Percentiles rank a stretch among this genome's conserved stretches.
Evolutionary conservation across 2,329 filamentous ascomycete species (phyloP).

Genomic region (Ophiostoma ulmi): DNA sequence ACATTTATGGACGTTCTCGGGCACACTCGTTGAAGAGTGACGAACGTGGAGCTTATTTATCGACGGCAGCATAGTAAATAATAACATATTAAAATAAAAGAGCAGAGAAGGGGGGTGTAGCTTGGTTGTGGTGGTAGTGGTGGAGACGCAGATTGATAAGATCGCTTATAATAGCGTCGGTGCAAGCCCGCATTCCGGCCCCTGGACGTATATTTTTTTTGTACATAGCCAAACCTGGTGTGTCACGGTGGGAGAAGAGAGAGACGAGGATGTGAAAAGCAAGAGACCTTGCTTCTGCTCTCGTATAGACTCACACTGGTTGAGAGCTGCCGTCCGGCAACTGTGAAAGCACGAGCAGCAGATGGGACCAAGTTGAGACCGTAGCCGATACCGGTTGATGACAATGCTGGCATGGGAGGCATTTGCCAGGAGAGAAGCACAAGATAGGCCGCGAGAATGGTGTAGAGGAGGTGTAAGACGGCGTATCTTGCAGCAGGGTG

Average conservation of each 20-base stretch:
- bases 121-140: not conserved
- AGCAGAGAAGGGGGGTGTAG: not conserved
- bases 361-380: not conserved
- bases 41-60: slow-evolving; percentile 2
- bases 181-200: not conserved
- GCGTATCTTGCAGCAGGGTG: not conserved
- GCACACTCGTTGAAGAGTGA: not conserved
- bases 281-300: not conserved
- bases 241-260: not conserved
- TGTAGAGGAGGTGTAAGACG: not conserved
- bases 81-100: not conserved
- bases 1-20: not conserved
- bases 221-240: not conserved
- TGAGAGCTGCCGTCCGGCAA: not conserved
- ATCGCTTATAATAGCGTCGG: not conserved
- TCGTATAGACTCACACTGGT: not conserved
- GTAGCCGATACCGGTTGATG: not conserved
- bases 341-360: not conserved
- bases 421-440: not conserved
- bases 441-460: not conserved
- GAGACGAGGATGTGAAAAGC: not conserved
- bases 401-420: not conserved
- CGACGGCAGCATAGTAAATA: not conserved
- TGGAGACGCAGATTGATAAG: slow-evolving; percentile 16
- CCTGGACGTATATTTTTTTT: not conserved